Base-by-base conservation (phyloP, 495 filamentous ascomycete genomes). In the Lasiosphaeriaceae sp. region DNA sequence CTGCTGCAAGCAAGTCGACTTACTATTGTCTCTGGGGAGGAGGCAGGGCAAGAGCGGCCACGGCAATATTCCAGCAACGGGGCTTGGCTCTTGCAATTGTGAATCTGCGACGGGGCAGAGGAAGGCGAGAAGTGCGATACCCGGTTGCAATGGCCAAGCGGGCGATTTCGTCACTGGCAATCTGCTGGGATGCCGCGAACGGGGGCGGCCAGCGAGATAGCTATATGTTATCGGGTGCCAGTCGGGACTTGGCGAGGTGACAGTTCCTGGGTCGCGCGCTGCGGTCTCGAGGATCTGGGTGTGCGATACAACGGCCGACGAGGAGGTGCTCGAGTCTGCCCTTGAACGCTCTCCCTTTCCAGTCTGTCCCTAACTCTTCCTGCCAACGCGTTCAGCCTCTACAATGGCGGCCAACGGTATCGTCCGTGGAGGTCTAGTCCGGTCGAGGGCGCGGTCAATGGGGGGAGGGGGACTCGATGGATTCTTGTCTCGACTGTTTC, bases 21-120 rank as follows among this genome's bases (percentile, higher is more conserved):
- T 61, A 66, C 62, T 35, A 24, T 63, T 53, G 56, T 45, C 46
- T 44, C 39, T 44, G 41, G 19, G n/a, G 20, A 54, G 34, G 43
- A 52, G n/a, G 48, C 35, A 44, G 31, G 47, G 56, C 68, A 64
- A 69, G 65, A 69, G 59, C 62, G 47, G 46, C 59, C 60, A 57
- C 50, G 69, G 70, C 70, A 63, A 63, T 72, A 67, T 72, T 72
- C 63, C 70, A 72, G 70, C 70, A 72, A 72, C 70, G 57, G 53
- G 58, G 63, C 26, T 45, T 49, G 52, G 50, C 64, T 59, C 61
- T 66, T 62, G 60, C 44, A 44, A 46, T 16, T 59, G 52, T 59
- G 20, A 20, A 47, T 21, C 2, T 45, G 1, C 47, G 44, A 58
- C 11, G 24, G 20, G n/a, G 24, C n/a, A 17, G 41, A 19, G 41